phyloP scores from a whole-genome alignment of 441 rosid species.

The Pelargonium citronellum region DNA sequence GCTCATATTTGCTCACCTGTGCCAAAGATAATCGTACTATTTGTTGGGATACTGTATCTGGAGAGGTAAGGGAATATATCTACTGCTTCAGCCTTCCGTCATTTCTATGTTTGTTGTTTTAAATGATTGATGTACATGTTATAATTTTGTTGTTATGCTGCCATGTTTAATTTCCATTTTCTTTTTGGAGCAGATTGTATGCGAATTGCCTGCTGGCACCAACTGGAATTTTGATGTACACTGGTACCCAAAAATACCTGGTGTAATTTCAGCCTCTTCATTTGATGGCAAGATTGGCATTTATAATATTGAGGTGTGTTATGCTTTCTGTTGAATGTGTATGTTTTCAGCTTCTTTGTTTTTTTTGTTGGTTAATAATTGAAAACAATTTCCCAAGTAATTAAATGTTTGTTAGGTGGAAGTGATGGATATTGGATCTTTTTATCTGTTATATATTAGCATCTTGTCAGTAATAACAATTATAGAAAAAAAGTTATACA shows the following conservation, averaged over 20 bases:
- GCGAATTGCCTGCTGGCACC: constrained; percentile 89
- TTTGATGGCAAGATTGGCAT: constrained; percentile 96
- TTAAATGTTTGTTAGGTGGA: background rate
- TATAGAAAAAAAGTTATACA: background rate
- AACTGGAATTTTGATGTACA: constrained; percentile 99
- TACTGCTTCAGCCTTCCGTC: constrained; percentile 7
- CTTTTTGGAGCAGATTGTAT: constrained; percentile 54
- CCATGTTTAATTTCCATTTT: constrained; percentile 7
- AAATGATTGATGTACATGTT: background rate
- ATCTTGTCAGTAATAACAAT: constrained; percentile 1
- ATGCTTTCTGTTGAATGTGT: constrained; percentile 10
- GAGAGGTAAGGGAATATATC: constrained; percentile 51
- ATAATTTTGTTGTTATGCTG: constrained; percentile 3
- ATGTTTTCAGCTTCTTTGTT: background rate
- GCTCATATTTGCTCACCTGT: constrained; percentile 91
- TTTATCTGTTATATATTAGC: background rate
- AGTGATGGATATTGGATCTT: background rate
- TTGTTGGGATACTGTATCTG: constrained; percentile 92
- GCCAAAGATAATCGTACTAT: constrained; percentile 97
- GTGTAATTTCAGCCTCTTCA: constrained; percentile 95
- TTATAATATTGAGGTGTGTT: constrained; percentile 84
- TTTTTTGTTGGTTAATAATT: background rate
- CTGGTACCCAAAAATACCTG: constrained; percentile 96
- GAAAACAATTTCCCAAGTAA: background rate
- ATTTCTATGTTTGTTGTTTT: background rate